These are phyloP conservation scores for Bocquillonia castaneifolia DNA, from an alignment of 441 rosid species.

Conservation along the genomic window DNA sequence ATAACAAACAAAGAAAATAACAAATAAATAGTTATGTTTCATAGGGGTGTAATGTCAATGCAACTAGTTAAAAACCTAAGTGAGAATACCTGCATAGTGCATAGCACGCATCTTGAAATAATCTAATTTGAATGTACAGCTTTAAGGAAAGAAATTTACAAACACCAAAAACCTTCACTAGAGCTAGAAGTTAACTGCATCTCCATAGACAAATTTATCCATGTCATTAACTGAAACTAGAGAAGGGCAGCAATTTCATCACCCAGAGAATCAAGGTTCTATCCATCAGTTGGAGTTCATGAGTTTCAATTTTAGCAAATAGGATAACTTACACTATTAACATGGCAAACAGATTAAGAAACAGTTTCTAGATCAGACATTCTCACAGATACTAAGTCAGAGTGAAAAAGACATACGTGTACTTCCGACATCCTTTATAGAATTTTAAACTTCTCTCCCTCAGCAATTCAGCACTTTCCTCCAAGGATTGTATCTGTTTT, in stretches of 20 bases:
- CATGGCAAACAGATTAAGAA: neutral
- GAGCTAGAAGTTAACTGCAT: neutral
- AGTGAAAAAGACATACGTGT: conserved; percentile 56
- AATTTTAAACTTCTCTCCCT: conserved; percentile 91
- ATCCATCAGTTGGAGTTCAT: neutral
- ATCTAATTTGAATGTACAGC: neutral
- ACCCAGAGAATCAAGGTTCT: neutral
- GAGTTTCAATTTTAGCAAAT: neutral
- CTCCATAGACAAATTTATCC: neutral
- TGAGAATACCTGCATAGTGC: no score
- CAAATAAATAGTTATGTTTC: neutral
- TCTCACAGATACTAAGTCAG: neutral
- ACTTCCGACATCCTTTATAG: conserved; percentile 95
- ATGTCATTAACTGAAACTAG: neutral
- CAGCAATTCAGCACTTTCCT: conserved; percentile 82
- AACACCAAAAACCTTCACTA: neutral
- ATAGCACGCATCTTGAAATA: neutral
- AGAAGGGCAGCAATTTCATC: conserved; percentile 4
- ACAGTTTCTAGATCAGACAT: neutral
- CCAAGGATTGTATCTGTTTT: conserved; percentile 82
- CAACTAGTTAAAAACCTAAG: neutral
- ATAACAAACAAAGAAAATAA: neutral
- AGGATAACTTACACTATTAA: neutral
- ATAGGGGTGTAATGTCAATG: neutral
- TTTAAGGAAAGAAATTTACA: conserved; percentile 1